Evolutionary conservation across 2,329 filamentous ascomycete species (phyloP).

Genomic region (Dichotomopilus funicola): DNA sequence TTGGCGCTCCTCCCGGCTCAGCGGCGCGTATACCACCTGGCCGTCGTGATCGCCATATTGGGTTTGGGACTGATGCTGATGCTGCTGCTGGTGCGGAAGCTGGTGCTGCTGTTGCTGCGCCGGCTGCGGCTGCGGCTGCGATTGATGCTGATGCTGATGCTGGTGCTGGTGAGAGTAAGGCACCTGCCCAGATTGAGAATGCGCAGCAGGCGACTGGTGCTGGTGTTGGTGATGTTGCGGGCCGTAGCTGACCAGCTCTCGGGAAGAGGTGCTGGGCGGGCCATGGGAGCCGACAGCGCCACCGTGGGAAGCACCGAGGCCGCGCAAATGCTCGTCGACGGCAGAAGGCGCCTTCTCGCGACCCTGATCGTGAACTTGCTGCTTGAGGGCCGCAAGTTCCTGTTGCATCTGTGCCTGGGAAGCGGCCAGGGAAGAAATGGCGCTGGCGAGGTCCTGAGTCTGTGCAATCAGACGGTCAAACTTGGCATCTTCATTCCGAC

Average conservation of each 20-base stretch:
- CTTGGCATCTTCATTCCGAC: constrained; percentile 53
- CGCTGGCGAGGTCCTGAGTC: constrained; percentile 60
- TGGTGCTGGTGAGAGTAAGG: constrained; percentile 10
- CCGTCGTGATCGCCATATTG: constrained; percentile 17
- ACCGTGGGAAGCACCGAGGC: constrained; percentile 18
- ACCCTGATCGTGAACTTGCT: constrained; percentile 23
- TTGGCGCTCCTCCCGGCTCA: constrained; percentile 38
- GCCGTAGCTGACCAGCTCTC: constrained; percentile 19
- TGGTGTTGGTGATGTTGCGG: constrained; percentile 21
- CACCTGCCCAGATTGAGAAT: neutral
- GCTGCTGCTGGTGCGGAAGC: constrained; percentile 21
- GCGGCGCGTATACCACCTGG: constrained; percentile 35
- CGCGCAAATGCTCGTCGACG: constrained; percentile 10
- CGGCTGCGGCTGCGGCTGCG: constrained; percentile 18
- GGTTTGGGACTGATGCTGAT: constrained; percentile 23
- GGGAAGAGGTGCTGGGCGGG: constrained; percentile 11
- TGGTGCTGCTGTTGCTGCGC: constrained; percentile 15
- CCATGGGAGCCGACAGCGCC: constrained; percentile 16
- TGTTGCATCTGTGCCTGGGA: constrained; percentile 64
- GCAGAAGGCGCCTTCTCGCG: constrained; percentile 16
- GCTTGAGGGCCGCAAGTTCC: constrained; percentile 44
- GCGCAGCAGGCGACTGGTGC: constrained; percentile 2
- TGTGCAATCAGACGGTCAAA: constrained; percentile 66
- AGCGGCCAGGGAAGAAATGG: constrained; percentile 62
- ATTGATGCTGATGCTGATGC: constrained; percentile 21